A percentile compares a stretch with the other conserved stretches of the same genome.
Evolutionary conservation across 768 basidiomycete genomes (phyloP).

Genomic region (Rhizopogon roseolus): DNA sequence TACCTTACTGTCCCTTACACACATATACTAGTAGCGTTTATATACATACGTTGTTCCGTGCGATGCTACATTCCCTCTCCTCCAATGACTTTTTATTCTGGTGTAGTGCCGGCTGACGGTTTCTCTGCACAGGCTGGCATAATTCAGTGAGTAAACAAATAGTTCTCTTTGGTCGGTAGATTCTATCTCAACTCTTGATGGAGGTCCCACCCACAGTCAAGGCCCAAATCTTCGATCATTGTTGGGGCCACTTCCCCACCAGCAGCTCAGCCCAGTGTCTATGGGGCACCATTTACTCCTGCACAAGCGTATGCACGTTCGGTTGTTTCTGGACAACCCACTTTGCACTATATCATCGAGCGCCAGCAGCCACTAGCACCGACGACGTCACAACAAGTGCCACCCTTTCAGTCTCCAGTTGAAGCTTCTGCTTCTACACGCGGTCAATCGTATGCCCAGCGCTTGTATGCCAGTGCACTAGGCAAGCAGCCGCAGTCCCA

Average conservation of each 20-base stretch:
- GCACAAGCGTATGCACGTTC: slow-evolving; percentile 17
- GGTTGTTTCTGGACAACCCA: slow-evolving; percentile 6
- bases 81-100: not conserved
- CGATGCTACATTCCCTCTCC: not conserved
- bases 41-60: too few species aligned
- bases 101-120: not conserved
- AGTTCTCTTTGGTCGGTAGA: not conserved
- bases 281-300: slow-evolving; percentile 8
- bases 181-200: not conserved
- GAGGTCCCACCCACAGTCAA: not conserved
- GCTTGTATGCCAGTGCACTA: slow-evolving; percentile 38
- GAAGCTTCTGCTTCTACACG: slow-evolving; percentile 5
- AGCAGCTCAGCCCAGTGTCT: not conserved
- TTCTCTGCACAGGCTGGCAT: not conserved
- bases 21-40: too few species aligned
- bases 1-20: too few species aligned
- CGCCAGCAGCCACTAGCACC: slow-evolving; percentile 7
- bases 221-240: not conserved
- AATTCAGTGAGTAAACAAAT: not conserved
- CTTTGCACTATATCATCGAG: slow-evolving; percentile 14
- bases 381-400: not conserved
- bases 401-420: not conserved
- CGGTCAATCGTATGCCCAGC: slow-evolving; percentile 33
- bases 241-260: not conserved
- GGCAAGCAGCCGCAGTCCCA: slow-evolving; percentile 11